These are phyloP conservation scores for Bipolaris oryzae DNA, from an alignment of 2,329 filamentous ascomycete species.

Conservation along the genomic window DNA sequence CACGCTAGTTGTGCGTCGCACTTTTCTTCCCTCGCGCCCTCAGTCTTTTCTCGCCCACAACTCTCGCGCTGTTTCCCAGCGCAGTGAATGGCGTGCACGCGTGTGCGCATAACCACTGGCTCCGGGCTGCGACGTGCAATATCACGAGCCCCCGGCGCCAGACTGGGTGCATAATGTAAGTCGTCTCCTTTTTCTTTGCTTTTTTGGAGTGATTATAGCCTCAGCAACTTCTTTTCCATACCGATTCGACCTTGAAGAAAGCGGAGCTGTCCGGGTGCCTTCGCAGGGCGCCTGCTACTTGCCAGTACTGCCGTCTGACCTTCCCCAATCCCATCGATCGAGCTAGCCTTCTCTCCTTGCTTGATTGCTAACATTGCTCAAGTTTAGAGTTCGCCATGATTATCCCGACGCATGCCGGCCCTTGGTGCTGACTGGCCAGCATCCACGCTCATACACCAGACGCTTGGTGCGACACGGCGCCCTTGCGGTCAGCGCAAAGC, in stretches of 20 bases:
- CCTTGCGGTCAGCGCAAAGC: not conserved
- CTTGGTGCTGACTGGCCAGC: not conserved
- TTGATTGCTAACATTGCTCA: conserved; percentile 20
- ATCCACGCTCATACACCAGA: not conserved
- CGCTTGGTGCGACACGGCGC: not conserved
- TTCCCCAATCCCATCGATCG: conserved; percentile 11
- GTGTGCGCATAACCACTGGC: conserved; percentile 11
- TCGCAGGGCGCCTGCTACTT: conserved; percentile 79
- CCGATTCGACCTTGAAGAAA: conserved; percentile 89
- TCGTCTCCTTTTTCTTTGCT: conserved; percentile 16
- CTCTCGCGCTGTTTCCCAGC: not conserved
- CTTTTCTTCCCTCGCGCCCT: conserved; percentile 29
- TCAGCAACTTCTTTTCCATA: conserved; percentile 83
- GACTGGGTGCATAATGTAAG: conserved; percentile 9
- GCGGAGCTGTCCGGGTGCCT: conserved; percentile 67
- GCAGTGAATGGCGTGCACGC: not conserved
- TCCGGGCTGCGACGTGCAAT: conserved; percentile 8
- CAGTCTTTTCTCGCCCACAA: conserved; percentile 14
- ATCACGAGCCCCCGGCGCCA: conserved; percentile 6
- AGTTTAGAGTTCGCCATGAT: conserved; percentile 6
- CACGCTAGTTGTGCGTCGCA: conserved; percentile 23
- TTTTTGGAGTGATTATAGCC: conserved; percentile 72
- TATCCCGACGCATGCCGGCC: conserved; percentile 5
- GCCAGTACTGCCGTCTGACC: conserved; percentile 87
- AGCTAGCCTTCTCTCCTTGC: conserved; percentile 1